These are phyloP conservation scores for Ogataea nitratoaversa DNA, from an alignment of 805 yeast genomes.

Conservation along the genomic window DNA sequence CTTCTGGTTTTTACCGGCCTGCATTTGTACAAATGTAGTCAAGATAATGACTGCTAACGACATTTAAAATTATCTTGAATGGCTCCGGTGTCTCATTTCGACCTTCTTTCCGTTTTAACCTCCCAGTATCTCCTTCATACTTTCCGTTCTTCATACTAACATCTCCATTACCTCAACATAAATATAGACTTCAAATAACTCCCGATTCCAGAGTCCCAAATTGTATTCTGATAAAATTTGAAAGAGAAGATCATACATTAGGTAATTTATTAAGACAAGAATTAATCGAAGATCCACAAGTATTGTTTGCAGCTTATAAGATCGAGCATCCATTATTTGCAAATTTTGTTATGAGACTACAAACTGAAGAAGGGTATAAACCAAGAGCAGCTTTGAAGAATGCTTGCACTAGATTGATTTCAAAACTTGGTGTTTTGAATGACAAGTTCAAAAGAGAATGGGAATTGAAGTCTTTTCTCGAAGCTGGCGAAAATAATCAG, in stretches of 20 bases:
- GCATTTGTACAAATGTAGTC: too few relatives aligned
- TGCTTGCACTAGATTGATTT: slow-evolving; percentile 81
- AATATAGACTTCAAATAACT: slow-evolving; percentile 63
- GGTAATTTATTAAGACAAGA: slow-evolving; percentile 89
- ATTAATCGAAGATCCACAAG: slow-evolving; percentile 78
- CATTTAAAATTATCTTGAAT: too few relatives aligned
- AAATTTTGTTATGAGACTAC: slow-evolving; percentile 88
- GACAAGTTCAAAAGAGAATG: slow-evolving; percentile 87
- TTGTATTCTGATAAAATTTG: slow-evolving; percentile 87
- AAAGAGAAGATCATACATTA: slow-evolving; percentile 95
- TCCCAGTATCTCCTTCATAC: neutral
- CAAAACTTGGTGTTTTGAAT: slow-evolving; percentile 69
- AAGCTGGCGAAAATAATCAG: slow-evolving; percentile 44
- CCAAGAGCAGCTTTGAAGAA: slow-evolving; percentile 87
- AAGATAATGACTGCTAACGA: too few relatives aligned
- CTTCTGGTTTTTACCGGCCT: too few relatives aligned
- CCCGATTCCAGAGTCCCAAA: slow-evolving; percentile 96
- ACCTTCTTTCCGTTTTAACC: neutral
- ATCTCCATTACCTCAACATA: neutral
- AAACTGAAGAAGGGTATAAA: slow-evolving; percentile 91
- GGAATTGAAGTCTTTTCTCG: slow-evolving; percentile 75
- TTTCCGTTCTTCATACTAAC: slow-evolving; percentile 2
- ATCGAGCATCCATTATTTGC: slow-evolving; percentile 98
- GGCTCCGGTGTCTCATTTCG: too few relatives aligned
- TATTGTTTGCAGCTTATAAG: slow-evolving; percentile 95